Base-by-base conservation (phyloP, 495 filamentous ascomycete genomes). In the Evernia prunastri region DNA sequence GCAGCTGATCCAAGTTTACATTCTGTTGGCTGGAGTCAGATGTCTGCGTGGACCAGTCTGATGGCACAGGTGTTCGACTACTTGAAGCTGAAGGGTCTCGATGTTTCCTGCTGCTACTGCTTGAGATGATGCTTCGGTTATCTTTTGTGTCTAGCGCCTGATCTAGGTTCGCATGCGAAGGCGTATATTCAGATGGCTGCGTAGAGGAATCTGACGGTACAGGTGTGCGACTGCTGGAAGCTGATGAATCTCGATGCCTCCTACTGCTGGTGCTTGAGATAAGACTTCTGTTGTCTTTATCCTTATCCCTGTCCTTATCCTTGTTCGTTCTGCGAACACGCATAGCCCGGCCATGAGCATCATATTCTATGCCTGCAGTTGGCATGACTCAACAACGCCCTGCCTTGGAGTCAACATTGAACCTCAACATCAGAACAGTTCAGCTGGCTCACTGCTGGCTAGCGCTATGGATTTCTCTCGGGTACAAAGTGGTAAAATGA, bases 1-100 rank as follows among this genome's bases (percentile, higher is more conserved):
- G 69, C 18, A 71, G 57, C 40, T 71, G 69, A 54, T 71, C 69
- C 17, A 69, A 56, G 29, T 39, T 60, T 17, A 67, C 57, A 54
- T 65, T 66, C 31, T 57, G 51, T 27, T 63, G 62, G 9, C 25
- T 61, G 58, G 29, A 43, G 20, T 61, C 54, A 10, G 63, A 57
- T 20, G 45, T 23, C 20, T 64, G 69, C 31, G 59, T 27, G 20
- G 53, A 47, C 20, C 15, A 57, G 54, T 68, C 66, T 9, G 47
- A 33, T 39, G 53, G 20, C 18, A 61, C 27, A 63, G 57, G 60
- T 51, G 62, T 66, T n/a, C 53, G 60, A 42, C 39, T 67, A 56
- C 67, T 69, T 5, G 67, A 67, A 59, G 42, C 59, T 25, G 64
- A 67, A 23, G 60, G 58, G 31, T 69, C 66, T 53, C 67, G 65